phyloP scores from a whole-genome alignment of 2,329 filamentous ascomycete species.

The Penicillium palitans region DNA sequence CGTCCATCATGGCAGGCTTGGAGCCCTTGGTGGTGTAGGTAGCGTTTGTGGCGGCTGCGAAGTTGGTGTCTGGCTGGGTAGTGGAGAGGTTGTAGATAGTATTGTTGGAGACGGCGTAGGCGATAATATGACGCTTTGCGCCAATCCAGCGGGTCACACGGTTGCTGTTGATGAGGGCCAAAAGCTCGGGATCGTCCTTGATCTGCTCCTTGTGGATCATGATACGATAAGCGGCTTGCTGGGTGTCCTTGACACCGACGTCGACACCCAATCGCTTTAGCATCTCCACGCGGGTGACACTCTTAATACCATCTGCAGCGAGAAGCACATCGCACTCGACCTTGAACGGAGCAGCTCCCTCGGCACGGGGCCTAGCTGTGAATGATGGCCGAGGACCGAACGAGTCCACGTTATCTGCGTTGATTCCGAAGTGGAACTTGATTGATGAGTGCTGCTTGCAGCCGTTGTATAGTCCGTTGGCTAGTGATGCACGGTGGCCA shows the following conservation, averaged over 20 bases:
- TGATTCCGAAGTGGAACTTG: slow-evolving; percentile 66
- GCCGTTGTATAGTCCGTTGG: slow-evolving; percentile 68
- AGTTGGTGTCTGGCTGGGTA: slow-evolving; percentile 61
- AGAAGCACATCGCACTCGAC: slow-evolving; percentile 54
- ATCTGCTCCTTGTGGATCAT: slow-evolving; percentile 51
- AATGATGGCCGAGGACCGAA: slow-evolving; percentile 63
- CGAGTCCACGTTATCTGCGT: slow-evolving; percentile 57
- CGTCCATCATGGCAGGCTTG: slow-evolving; percentile 60
- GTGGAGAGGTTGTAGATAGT: slow-evolving; percentile 67
- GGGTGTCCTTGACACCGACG: slow-evolving; percentile 49
- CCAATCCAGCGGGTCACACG: slow-evolving; percentile 65
- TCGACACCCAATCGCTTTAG: slow-evolving; percentile 39
- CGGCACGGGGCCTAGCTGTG: slow-evolving; percentile 58
- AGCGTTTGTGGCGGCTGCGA: slow-evolving; percentile 57
- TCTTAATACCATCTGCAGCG: slow-evolving; percentile 58
- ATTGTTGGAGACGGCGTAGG: slow-evolving; percentile 64
- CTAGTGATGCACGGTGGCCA: slow-evolving; percentile 72
- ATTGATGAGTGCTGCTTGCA: slow-evolving; percentile 65
- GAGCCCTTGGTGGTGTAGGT: slow-evolving; percentile 65
- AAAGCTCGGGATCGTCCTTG: slow-evolving; percentile 52
- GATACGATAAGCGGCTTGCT: slow-evolving; percentile 57
- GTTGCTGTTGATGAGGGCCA: slow-evolving; percentile 58
- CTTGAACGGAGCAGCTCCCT: slow-evolving; percentile 49
- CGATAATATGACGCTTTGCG: slow-evolving; percentile 66
- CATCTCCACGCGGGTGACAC: slow-evolving; percentile 47